These are phyloP conservation scores for Exophiala mesophila DNA, from an alignment of 2,329 filamentous ascomycete species.

Conservation along the genomic window DNA sequence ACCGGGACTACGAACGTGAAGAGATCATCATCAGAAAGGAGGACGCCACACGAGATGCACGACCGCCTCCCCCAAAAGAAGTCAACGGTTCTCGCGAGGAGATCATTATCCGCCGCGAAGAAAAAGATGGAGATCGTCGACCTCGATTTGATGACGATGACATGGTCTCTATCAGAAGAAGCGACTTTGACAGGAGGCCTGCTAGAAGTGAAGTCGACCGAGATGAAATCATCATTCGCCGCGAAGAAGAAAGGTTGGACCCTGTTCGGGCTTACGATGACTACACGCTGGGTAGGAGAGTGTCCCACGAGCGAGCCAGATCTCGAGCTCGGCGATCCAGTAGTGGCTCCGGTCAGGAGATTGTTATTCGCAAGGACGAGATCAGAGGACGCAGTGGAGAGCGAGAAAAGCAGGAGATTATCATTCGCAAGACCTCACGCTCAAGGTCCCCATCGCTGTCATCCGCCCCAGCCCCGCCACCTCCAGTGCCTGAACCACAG, in stretches of 20 bases:
- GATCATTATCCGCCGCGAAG: slow-evolving; percentile 40
- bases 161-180: slow-evolving; percentile 12
- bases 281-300: slow-evolving; percentile 26
- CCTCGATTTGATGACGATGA: slow-evolving; percentile 18
- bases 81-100: slow-evolving; percentile 37
- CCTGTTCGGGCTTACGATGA: slow-evolving; percentile 20
- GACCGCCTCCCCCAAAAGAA: slow-evolving; percentile 16
- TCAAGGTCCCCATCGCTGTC: slow-evolving; percentile 23
- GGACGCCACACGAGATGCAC: slow-evolving; percentile 23
- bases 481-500: slow-evolving; percentile 53
- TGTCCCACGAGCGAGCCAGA: slow-evolving; percentile 26
- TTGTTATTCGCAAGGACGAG: slow-evolving; percentile 38
- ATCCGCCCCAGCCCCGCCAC: slow-evolving; percentile 36
- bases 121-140: slow-evolving; percentile 23
- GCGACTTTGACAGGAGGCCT: slow-evolving; percentile 28
- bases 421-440: slow-evolving; percentile 35
- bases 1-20: slow-evolving; percentile 28
- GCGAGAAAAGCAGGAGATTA: slow-evolving; percentile 31
- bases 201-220: slow-evolving; percentile 16
- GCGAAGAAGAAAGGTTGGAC: slow-evolving; percentile 31
- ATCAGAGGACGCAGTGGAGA: slow-evolving; percentile 30
- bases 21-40: slow-evolving; percentile 35
- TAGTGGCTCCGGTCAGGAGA: slow-evolving; percentile 31
- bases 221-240: slow-evolving; percentile 35
- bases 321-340: slow-evolving; percentile 25